Conservation (phyloP, 352 stramenopile species). For the Globisporangium megalacanthum region DNA sequence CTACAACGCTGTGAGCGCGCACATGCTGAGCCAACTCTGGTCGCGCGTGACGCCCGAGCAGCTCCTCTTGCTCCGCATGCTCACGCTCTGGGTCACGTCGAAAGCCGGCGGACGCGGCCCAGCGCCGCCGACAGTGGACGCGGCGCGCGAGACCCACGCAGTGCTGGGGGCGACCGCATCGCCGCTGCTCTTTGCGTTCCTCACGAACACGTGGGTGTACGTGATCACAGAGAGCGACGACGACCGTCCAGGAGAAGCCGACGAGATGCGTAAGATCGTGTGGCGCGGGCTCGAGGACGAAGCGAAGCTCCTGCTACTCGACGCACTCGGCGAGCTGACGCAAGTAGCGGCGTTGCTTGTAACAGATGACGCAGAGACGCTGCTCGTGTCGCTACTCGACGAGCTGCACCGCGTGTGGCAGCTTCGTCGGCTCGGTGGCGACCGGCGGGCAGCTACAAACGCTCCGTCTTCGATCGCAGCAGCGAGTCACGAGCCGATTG, state of each 20-base stretch:
- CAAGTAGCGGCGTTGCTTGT: constrained; percentile 10
- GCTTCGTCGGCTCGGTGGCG: constrained; percentile 22
- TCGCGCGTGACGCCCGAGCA: constrained; percentile 78
- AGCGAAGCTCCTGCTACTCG: constrained; percentile 65
- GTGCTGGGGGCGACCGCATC: constrained; percentile 8
- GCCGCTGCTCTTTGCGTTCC: constrained; percentile 35
- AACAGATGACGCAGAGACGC: constrained; percentile 4
- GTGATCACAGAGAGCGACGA: constrained; percentile 38
- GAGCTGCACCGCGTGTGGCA: constrained; percentile 63
- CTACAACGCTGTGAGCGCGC: constrained; percentile 66
- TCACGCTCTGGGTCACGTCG: constrained; percentile 54
- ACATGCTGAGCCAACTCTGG: constrained; percentile 76
- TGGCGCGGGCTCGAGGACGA: constrained; percentile 77
- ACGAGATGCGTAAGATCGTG: constrained; percentile 57
- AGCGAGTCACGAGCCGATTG: constrained; percentile 33
- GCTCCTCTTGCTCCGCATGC: constrained; percentile 73
- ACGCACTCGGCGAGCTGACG: constrained; percentile 62
- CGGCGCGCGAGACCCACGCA: constrained; percentile 7
- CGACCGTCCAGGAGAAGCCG: constrained; percentile 50
- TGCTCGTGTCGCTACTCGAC: constrained; percentile 40
- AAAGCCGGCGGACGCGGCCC: background rate
- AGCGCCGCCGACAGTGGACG: constrained; percentile 1
- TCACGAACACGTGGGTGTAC: constrained; percentile 47
- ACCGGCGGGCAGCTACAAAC: constrained; percentile 9
- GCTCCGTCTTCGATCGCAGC: background rate